These are phyloP conservation scores for Cerrena zonata DNA, from an alignment of 1,284 basidiomycete genomes.

Conservation along the genomic window DNA sequence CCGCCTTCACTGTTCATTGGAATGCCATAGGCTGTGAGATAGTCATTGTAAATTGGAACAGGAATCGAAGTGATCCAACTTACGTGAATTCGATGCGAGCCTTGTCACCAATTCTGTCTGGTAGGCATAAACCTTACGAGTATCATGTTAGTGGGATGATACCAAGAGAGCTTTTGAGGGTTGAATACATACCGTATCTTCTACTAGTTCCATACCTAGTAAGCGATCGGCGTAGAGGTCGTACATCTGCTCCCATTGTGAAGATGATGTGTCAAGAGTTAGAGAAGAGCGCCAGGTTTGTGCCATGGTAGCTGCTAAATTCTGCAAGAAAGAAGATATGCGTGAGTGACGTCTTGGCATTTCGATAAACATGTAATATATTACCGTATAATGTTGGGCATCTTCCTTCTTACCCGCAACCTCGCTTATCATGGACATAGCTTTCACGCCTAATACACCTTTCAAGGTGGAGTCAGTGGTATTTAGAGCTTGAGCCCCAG, in stretches of 20 bases:
- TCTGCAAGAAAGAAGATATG: slow-evolving; percentile 25
- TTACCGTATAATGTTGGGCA: slow-evolving; percentile 18
- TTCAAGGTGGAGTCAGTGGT: slow-evolving; percentile 75
- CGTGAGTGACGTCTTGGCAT: slow-evolving; percentile 12
- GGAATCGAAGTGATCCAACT: slow-evolving; percentile 2
- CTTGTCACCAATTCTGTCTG: slow-evolving; percentile 14
- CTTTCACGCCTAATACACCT: slow-evolving; percentile 9
- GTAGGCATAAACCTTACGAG: slow-evolving; percentile 11
- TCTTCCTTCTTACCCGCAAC: background rate
- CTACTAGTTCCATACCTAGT: slow-evolving; percentile 26
- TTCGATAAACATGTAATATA: slow-evolving; percentile 4
- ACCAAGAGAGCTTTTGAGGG: background rate
- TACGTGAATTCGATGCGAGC: slow-evolving; percentile 1
- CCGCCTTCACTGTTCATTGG: slow-evolving; percentile 13
- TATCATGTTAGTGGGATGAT: background rate
- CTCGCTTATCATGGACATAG: slow-evolving; percentile 6
- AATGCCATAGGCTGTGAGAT: slow-evolving; percentile 10
- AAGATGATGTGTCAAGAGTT: slow-evolving; percentile 25
- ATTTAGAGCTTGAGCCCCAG: slow-evolving; percentile 45
- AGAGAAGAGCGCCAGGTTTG: slow-evolving; percentile 36
- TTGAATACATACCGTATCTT: background rate
- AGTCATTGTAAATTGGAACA: background rate
- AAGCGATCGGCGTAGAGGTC: slow-evolving; percentile 63
- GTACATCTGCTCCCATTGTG: slow-evolving; percentile 52
- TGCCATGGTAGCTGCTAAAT: slow-evolving; percentile 31